phyloP scores from a whole-genome alignment of 108 stramenopile species.

The Fragilaria radians region DNA sequence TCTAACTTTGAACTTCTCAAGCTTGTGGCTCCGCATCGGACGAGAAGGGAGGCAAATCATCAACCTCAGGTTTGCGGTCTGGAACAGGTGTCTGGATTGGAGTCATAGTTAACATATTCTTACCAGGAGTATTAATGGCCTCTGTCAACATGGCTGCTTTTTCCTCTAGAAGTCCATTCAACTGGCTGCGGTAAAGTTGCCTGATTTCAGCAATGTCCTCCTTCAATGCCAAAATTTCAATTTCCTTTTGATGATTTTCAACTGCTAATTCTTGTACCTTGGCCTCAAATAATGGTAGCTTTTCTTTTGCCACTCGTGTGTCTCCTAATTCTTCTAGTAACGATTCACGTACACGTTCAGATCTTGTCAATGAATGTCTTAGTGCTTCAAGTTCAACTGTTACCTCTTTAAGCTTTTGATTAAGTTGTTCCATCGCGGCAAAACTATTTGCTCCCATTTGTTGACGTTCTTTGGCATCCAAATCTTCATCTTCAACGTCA shows the following conservation, averaged over 20 bases:
- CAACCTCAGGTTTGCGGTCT: too few relatives aligned
- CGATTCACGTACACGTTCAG: slow-evolving; percentile 48
- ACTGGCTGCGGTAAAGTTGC: slow-evolving; percentile 57
- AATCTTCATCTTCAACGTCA: slow-evolving; percentile 20
- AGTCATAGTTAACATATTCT: too few relatives aligned
- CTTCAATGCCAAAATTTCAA: slow-evolving; percentile 61
- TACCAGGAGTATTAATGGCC: not conserved
- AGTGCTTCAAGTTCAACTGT: slow-evolving; percentile 53
- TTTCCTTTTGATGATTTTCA: slow-evolving; percentile 53
- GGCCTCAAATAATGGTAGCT: slow-evolving; percentile 58
- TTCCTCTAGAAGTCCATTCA: slow-evolving; percentile 69
- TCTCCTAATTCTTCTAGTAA: slow-evolving; percentile 51
- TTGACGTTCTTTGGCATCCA: slow-evolving; percentile 16
- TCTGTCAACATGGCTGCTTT: too few relatives aligned
- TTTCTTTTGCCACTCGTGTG: slow-evolving; percentile 54
- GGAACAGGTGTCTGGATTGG: too few relatives aligned
- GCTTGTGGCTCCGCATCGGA: too few relatives aligned
- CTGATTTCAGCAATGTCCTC: slow-evolving; percentile 71
- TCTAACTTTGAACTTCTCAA: too few relatives aligned
- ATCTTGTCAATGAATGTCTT: slow-evolving; percentile 44
- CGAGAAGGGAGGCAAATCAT: too few relatives aligned
- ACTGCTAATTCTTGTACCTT: slow-evolving; percentile 55
- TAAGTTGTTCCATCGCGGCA: slow-evolving; percentile 72
- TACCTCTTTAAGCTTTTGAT: slow-evolving; percentile 55
- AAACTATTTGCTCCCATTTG: slow-evolving; percentile 31